Conservation (phyloP, 192 early-diverging fungal genomes). For the Pecoramyces ruminantium region DNA sequence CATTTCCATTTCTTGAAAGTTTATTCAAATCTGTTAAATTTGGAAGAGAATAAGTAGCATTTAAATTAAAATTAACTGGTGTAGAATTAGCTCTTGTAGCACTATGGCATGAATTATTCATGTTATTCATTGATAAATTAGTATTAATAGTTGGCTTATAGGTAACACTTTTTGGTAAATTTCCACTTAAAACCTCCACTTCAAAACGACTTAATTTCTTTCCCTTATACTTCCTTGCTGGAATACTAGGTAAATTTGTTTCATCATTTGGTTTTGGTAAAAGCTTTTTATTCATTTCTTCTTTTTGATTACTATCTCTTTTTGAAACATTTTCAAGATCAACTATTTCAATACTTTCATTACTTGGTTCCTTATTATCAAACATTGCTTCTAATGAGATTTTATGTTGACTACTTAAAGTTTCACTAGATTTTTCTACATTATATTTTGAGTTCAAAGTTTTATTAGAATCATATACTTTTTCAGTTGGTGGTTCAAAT, state of each 20-base stretch:
- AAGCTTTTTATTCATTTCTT: background rate
- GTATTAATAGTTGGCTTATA: background rate
- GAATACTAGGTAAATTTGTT: background rate
- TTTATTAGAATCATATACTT: background rate
- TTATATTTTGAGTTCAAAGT: background rate
- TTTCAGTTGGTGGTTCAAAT: background rate
- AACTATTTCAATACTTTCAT: background rate
- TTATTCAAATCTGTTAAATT: background rate
- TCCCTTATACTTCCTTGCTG: background rate
- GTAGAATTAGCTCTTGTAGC: background rate
- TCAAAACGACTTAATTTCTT: background rate
- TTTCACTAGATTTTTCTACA: background rate
- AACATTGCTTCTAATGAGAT: background rate
- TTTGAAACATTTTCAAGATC: background rate
- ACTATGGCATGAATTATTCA: background rate
- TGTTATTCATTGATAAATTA: too few relatives aligned
- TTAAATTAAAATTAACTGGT: background rate
- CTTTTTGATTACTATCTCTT: background rate
- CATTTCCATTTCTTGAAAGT: background rate
- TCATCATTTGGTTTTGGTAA: background rate
- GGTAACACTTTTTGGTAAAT: background rate
- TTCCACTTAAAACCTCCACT: background rate
- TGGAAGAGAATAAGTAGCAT: background rate
- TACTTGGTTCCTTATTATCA: background rate
- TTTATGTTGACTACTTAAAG: background rate